Conservation (phyloP, 306 rosid genomes). For the Fragaria iinumae region DNA sequence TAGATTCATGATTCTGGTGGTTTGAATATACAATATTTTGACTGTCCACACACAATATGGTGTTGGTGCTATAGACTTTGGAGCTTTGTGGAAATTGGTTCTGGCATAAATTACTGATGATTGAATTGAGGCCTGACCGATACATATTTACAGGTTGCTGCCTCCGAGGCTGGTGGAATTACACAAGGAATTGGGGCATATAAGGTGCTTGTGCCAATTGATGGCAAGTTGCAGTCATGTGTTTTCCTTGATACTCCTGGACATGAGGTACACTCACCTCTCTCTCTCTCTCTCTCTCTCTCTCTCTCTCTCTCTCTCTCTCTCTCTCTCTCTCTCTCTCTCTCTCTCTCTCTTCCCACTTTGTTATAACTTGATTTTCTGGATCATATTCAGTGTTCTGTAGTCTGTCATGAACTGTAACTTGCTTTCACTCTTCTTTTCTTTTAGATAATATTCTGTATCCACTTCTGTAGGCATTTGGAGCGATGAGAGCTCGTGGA, state of each 20-base stretch:
- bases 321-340: neutral
- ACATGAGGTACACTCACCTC: constrained; percentile 65
- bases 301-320: neutral
- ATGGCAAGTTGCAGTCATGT: constrained; percentile 78
- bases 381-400: constrained; percentile 21
- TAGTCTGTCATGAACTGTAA: constrained; percentile 20
- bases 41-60: neutral
- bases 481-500: constrained; percentile 99
- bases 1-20: neutral
- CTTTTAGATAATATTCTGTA: constrained; percentile 37
- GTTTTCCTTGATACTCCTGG: constrained; percentile 99
- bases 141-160: constrained; percentile 72
- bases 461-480: constrained; percentile 78
- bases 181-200: constrained; percentile 99
- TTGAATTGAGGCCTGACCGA: constrained; percentile 29
- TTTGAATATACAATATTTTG: neutral
- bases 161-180: constrained; percentile 99
- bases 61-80: neutral
- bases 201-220: constrained; percentile 76
- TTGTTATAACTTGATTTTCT: constrained; percentile 12
- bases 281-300: too few species aligned
- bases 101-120: constrained; percentile 6
- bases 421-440: constrained; percentile 24
- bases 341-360: constrained; percentile 8
- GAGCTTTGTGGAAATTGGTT: constrained; percentile 10